phyloP scores from a whole-genome alignment of 805 yeast genomes.

The Kodamaea fukazawae region DNA sequence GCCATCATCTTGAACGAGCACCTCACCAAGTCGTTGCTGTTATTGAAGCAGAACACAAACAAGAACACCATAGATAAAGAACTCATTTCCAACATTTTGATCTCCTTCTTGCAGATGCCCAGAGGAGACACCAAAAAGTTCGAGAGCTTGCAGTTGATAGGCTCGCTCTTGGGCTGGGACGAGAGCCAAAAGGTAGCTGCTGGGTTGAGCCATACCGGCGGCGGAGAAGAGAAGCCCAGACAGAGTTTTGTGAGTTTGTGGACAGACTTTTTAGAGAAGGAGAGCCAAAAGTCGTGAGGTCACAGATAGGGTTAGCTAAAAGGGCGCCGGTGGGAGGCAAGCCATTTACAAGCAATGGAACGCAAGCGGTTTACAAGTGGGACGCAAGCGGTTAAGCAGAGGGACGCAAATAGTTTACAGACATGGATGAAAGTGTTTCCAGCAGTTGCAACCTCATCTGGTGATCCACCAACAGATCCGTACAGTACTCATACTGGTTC shows the following conservation, averaged over 20 bases:
- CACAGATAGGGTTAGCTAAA: background rate
- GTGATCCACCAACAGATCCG: too few species aligned
- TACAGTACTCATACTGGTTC: too few species aligned
- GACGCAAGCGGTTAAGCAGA: too few species aligned
- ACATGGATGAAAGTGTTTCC: too few species aligned
- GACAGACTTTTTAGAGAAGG: slow-evolving; percentile 79
- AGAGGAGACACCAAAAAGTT: slow-evolving; percentile 93
- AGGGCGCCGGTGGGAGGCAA: too few species aligned
- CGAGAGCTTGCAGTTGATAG: slow-evolving; percentile 82
- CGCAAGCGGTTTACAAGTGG: too few species aligned
- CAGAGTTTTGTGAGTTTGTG: slow-evolving; percentile 68
- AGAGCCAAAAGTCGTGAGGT: slow-evolving; percentile 41
- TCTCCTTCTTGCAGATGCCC: slow-evolving; percentile 83
- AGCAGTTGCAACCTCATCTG: too few species aligned
- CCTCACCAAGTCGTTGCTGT: slow-evolving; percentile 83
- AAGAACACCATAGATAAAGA: slow-evolving; percentile 80
- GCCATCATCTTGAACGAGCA: slow-evolving; percentile 93
- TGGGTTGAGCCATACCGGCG: slow-evolving; percentile 50
- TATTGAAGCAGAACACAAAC: slow-evolving; percentile 75
- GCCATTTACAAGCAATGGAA: too few species aligned
- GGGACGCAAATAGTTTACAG: too few species aligned
- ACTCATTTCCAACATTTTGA: slow-evolving; percentile 77
- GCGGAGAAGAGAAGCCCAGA: slow-evolving; percentile 27
- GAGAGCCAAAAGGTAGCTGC: slow-evolving; percentile 74
- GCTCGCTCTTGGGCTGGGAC: slow-evolving; percentile 86